Conservation (phyloP, 306 rosid species). For the Castanopsis chinensis region DNA sequence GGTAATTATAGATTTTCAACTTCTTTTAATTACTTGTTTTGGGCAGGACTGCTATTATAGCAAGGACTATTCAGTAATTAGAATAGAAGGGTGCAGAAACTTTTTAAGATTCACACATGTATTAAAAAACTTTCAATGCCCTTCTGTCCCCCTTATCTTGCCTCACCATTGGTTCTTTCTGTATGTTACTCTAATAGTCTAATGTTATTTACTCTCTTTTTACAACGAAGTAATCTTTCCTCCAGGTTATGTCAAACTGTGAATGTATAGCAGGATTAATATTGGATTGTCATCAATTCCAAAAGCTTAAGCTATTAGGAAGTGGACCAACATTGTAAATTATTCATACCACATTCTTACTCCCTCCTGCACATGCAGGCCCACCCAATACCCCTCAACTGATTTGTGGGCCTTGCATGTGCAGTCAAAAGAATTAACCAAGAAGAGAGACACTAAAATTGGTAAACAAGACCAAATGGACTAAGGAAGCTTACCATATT, state of each 20-base stretch:
- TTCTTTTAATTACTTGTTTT: not conserved
- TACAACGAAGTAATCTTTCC: not conserved
- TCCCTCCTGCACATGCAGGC: not conserved
- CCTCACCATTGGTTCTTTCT: not conserved
- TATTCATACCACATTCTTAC: not conserved
- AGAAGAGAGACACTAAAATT: not conserved
- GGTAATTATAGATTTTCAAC: conserved; percentile 40
- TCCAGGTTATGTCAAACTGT: not conserved
- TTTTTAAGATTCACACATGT: not conserved
- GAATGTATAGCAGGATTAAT: not conserved
- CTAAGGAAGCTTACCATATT: not conserved
- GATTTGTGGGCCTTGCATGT: not conserved
- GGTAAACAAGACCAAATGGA: not conserved
- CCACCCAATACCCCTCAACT: not conserved
- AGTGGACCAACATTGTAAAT: not conserved
- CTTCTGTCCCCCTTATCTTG: not conserved
- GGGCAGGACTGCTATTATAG: not conserved
- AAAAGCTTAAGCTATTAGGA: not conserved
- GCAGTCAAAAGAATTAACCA: not conserved
- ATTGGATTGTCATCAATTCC: not conserved
- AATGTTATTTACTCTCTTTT: not conserved
- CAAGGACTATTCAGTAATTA: not conserved
- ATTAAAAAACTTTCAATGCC: not conserved
- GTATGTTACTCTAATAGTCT: not conserved
- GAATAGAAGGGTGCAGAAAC: not conserved